Evolutionary conservation across 352 stramenopile species (phyloP).

Genomic region (Globisporangium splendens): DNA sequence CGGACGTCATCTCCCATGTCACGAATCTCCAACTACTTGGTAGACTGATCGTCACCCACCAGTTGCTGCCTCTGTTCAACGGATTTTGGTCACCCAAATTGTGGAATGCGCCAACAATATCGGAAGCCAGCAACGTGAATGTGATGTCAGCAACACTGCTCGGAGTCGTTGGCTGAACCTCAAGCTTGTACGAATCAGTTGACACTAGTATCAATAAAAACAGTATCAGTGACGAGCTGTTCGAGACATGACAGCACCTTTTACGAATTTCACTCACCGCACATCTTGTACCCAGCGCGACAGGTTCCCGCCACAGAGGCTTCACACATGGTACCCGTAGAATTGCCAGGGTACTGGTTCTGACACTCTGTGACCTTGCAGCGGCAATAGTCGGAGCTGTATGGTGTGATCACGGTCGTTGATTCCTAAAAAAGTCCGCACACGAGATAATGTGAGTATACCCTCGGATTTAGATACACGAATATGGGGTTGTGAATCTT

Average conservation of each 20-base stretch:
- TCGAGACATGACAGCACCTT: background rate
- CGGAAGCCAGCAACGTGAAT: slow-evolving; percentile 68
- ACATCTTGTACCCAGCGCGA: slow-evolving; percentile 55
- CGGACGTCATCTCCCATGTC: slow-evolving; percentile 50
- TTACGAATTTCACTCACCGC: slow-evolving; percentile 15
- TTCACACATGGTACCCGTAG: slow-evolving; percentile 40
- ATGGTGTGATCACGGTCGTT: slow-evolving; percentile 21
- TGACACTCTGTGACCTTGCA: slow-evolving; percentile 69
- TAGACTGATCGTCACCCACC: slow-evolving; percentile 72
- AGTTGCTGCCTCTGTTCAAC: slow-evolving; percentile 39
- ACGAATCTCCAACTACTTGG: slow-evolving; percentile 69
- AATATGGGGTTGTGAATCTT: too few relatives aligned
- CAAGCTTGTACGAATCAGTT: slow-evolving; percentile 71
- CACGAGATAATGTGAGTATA: background rate
- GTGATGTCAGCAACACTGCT: slow-evolving; percentile 62
- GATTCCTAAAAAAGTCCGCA: background rate
- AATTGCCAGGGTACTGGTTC: slow-evolving; percentile 52
- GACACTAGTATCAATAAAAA: slow-evolving; percentile 25
- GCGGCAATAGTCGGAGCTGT: slow-evolving; percentile 64
- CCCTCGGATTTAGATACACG: too few relatives aligned
- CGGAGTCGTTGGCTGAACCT: slow-evolving; percentile 45
- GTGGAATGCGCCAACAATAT: slow-evolving; percentile 69
- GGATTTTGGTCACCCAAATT: slow-evolving; percentile 61
- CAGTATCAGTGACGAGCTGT: too few relatives aligned
- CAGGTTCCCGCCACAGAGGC: slow-evolving; percentile 43